A percentile compares a stretch with the other conserved stretches of the same genome.
These are phyloP conservation scores for Brassica rapa DNA, from an alignment of 345 rosid species.

Conservation along the genomic window DNA sequence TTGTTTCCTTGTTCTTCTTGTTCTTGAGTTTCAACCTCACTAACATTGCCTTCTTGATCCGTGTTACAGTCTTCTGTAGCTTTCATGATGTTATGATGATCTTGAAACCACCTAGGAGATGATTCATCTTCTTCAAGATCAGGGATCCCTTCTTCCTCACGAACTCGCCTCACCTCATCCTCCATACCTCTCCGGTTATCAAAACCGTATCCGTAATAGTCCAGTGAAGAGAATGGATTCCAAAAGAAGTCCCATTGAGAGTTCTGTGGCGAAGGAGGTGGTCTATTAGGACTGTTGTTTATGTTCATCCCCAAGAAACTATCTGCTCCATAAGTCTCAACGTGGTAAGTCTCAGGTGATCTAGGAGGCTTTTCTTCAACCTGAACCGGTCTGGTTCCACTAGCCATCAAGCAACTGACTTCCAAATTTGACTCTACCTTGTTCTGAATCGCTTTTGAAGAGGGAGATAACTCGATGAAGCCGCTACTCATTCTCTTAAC, in stretches of 20 bases:
- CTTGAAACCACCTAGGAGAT: constrained; percentile 43
- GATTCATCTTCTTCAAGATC: constrained; percentile 64
- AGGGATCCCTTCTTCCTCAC: constrained; percentile 94
- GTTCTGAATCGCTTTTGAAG: constrained; percentile 16
- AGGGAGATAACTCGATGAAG: constrained; percentile 53
- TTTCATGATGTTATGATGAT: constrained; percentile 29
- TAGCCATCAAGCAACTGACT: constrained; percentile 63
- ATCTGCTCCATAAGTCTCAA: constrained; percentile 55
- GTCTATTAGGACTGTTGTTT: constrained; percentile 45
- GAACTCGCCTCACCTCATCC: constrained; percentile 75
- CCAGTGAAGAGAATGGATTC: constrained; percentile 91
- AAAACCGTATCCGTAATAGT: constrained; percentile 61
- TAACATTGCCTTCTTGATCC: constrained; percentile 48
- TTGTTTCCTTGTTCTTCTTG: neutral
- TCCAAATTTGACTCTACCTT: constrained; percentile 46
- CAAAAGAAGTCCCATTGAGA: constrained; percentile 96
- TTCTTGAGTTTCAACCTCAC: constrained; percentile 37
- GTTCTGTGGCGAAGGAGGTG: constrained; percentile 75
- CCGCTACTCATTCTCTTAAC: constrained; percentile 49
- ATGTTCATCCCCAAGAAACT: constrained; percentile 59
- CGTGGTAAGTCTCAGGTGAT: constrained; percentile 63
- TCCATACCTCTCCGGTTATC: constrained; percentile 51
- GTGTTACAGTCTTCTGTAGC: constrained; percentile 28
- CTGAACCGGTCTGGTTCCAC: constrained; percentile 60
- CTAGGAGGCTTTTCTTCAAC: constrained; percentile 82